Evolutionary conservation across 257 asterid genomes (phyloP), one percentile per base, ranked within the genome.

Genomic region (Vinca minor): DNA sequence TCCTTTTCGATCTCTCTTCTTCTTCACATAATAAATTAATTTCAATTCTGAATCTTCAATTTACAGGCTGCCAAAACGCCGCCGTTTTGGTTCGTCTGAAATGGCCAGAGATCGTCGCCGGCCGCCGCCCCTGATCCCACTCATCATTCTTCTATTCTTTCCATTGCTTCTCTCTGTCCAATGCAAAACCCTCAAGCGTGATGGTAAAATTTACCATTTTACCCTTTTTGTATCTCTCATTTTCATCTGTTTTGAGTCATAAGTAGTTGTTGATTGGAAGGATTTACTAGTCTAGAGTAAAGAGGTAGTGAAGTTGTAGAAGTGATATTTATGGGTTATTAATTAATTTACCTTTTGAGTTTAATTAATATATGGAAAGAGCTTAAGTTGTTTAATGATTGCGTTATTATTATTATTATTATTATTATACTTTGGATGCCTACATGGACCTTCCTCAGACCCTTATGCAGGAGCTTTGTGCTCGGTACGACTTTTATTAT

Each of bases 141-240:
- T 66, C n/a, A n/a, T n/a, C n/a, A 9, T 72, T 31, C 59, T 72
- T 3, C 49, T 67, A 12, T 56, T 67, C 17, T 5, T 79, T 14
- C 54, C 62, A 0, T 61, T 83, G 67, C 66, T 86, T 23, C 79
- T 39, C 78, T 81, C 66, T 77, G 96, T 79, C 64, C 54, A 64
- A 57, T 79, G 91, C 84, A 88, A 91, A 82, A 91, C 96, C 59
- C 88, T 85, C 52, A 91, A 91, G 78, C 87, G 98, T 70, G 98
- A 86, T 73, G 95, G 98, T 91, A 71, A 72, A 5, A 48, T 66
- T 59, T 18, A 63, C 54, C 69, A 60, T 14, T 57, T 44, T 28
- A 12, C 4, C 8, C 4, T 59, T 1, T 29, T 1, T 41, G n/a
- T n/a, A n/a, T n/a, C n/a, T n/a, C n/a, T n/a, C n/a, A 1, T 18